phyloP scores from a whole-genome alignment of 225 moss, liverwort and hornwort species.

The Anthoceros angustus region DNA sequence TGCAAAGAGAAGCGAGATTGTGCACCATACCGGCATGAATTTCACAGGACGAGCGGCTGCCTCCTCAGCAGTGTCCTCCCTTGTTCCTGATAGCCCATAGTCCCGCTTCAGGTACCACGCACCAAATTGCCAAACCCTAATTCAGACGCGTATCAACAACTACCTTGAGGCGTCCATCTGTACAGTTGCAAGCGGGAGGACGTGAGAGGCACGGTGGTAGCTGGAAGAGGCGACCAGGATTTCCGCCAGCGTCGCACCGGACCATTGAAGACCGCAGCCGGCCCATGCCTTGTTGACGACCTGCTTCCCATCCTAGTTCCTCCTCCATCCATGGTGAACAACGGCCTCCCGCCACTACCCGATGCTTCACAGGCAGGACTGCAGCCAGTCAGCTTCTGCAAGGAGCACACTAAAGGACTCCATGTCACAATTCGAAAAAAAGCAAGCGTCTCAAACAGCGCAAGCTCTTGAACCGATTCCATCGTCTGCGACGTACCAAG shows the following conservation, averaged over 20 bases:
- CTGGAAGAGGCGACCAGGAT: conserved; percentile 31
- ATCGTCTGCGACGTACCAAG: no score
- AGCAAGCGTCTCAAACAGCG: no score
- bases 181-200: conserved; percentile 37
- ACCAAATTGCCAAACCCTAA: not conserved
- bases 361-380: no score
- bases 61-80: conserved; percentile 43
- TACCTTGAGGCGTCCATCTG: conserved; percentile 32
- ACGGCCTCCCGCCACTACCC: no score
- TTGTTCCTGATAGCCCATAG: conserved; percentile 19
- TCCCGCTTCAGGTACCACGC: no score
- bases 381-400: no score
- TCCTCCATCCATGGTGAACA: conserved; percentile 26
- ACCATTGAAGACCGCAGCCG: conserved; percentile 51
- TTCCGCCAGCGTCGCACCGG: conserved; percentile 54
- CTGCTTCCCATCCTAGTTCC: conserved; percentile 57
- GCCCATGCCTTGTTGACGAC: conserved; percentile 54
- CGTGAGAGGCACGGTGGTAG: conserved; percentile 27
- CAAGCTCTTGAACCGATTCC: no score
- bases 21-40: conserved; percentile 33
- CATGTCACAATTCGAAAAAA: no score
- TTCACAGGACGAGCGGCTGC: conserved; percentile 22
- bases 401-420: no score
- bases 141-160: not conserved
- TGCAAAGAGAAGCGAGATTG: not conserved